These are phyloP conservation scores for Galeopsis tetrahit DNA, from an alignment of 257 asterid species.

Conservation along the genomic window DNA sequence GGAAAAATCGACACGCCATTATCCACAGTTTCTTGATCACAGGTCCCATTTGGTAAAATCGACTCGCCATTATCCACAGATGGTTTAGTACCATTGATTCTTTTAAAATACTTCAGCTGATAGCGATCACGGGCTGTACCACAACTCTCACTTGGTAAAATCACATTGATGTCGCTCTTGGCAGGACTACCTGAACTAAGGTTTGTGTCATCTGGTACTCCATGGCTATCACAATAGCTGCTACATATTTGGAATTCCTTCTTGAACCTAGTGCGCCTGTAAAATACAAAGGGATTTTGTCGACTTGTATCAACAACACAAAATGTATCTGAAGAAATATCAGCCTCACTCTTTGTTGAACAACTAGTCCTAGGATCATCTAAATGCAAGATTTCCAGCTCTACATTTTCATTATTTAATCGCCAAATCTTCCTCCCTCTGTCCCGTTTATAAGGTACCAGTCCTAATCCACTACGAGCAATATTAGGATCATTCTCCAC, in stretches of 20 bases:
- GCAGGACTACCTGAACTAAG: slow-evolving; percentile 17
- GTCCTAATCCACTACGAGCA: slow-evolving; percentile 32
- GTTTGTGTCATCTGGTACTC: slow-evolving; percentile 33
- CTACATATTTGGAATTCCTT: slow-evolving; percentile 41
- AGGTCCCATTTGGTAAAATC: slow-evolving; percentile 31
- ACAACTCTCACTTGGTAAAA: slow-evolving; percentile 37
- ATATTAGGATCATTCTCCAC: slow-evolving; percentile 24
- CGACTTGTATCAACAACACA: slow-evolving; percentile 19
- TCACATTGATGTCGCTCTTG: slow-evolving; percentile 35
- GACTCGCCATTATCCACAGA: not conserved
- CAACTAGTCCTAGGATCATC: slow-evolving; percentile 27
- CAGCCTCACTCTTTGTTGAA: slow-evolving; percentile 27
- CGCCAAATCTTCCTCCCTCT: slow-evolving; percentile 44
- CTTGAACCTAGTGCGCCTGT: slow-evolving; percentile 46
- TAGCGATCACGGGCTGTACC: slow-evolving; percentile 41
- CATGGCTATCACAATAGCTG: slow-evolving; percentile 34
- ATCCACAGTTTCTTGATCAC: slow-evolving; percentile 18
- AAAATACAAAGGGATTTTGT: slow-evolving; percentile 30
- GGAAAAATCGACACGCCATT: no score
- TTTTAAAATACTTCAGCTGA: slow-evolving; percentile 55
- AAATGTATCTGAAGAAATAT: slow-evolving; percentile 32
- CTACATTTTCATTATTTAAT: slow-evolving; percentile 29
- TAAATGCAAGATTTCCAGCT: slow-evolving; percentile 21
- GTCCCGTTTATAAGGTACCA: slow-evolving; percentile 49
- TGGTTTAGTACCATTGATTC: slow-evolving; percentile 38